Percentiles rank a stretch among this genome's conserved stretches.
These are phyloP conservation scores for Volvox carteri DNA, from an alignment of 163 green algal species.

Conservation along the genomic window DNA sequence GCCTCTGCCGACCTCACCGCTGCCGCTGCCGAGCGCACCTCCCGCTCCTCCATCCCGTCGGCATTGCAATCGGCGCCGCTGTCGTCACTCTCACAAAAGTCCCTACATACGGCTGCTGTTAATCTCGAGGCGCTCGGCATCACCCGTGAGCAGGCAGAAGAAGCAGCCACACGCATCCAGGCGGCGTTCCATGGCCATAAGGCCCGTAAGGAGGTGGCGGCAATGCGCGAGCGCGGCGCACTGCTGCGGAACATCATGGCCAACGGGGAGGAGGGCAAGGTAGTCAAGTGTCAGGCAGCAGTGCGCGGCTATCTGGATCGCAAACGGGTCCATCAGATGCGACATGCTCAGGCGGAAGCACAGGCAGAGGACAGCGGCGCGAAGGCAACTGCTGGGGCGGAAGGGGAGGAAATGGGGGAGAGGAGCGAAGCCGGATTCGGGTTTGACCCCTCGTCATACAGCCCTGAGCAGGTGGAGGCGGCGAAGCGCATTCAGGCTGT, in stretches of 20 bases:
- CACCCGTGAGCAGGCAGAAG: conserved; percentile 45
- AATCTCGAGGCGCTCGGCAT: conserved; percentile 49
- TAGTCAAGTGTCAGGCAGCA: conserved; percentile 54
- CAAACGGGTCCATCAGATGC: conserved; percentile 14
- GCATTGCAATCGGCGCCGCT: background rate
- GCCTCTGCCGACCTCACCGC: background rate
- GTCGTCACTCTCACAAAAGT: no score
- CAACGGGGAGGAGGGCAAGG: conserved; percentile 30
- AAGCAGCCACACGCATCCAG: conserved; percentile 65
- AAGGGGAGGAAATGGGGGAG: background rate
- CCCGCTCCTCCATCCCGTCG: background rate
- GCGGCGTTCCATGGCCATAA: conserved; percentile 54
- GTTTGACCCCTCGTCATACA: conserved; percentile 7
- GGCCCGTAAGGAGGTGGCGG: conserved; percentile 61
- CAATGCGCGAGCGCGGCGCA: conserved; percentile 54
- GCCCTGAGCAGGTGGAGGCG: conserved; percentile 34
- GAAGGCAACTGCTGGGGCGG: background rate
- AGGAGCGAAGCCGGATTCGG: background rate
- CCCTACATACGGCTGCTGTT: background rate
- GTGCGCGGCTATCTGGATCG: conserved; percentile 49
- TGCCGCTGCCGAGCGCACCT: background rate
- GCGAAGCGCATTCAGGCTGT: conserved; percentile 54
- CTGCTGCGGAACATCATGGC: conserved; percentile 20
- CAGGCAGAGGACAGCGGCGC: background rate
- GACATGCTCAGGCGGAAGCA: background rate